Base-by-base conservation (phyloP, 2,329 filamentous ascomycete genomes). In the Aspergillus sp. region DNA sequence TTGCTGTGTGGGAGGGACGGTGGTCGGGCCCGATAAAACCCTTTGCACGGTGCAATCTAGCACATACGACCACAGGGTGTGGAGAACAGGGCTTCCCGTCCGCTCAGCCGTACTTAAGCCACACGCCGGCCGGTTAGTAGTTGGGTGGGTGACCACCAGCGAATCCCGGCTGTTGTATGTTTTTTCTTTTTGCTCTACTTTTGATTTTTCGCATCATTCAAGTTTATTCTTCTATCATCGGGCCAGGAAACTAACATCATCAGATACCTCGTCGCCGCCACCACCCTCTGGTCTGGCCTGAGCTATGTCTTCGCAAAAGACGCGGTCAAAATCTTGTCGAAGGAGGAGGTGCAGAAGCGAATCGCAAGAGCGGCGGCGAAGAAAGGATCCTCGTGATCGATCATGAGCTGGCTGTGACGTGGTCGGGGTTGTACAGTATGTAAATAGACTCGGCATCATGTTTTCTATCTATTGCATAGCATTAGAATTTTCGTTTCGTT, bases 271-370 rank as follows among this genome's bases (percentile, higher is more conserved):
- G 93, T 99, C 2, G 92, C 91, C 0, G 82, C 80, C 0, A 99
- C 94, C 3, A 99, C 94, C 0, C 73, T 95, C 5, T 97, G 92
- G 89, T 96, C 91, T 57, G 94, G 94, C 7, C 79, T 92, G 13
- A 96, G 92, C 70, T 99, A 99, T 69, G 80, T 95, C 6, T 95
- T 87, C 68, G 89, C 85, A 60, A 96, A 94, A 69, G 88, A 95
- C 63, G 93, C 91, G 0, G 92, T 97, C 30, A 95, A 88, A 70
- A 96, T 97, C 51, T 70, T 97, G 40, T 75, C 69, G 13, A 73
- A 76, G 40, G 64, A 74, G 45, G 72, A 76, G 48, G 60, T 73
- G 16, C 69, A 73, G 47, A 66, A 65, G 52, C 67, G 67, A 44
- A 63, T 69, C 47, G 62, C 65, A 6, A 61, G 64, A 50, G 68